These are phyloP conservation scores for Yarrowia divulgata DNA, from an alignment of 805 yeast genomes.

Conservation along the genomic window DNA sequence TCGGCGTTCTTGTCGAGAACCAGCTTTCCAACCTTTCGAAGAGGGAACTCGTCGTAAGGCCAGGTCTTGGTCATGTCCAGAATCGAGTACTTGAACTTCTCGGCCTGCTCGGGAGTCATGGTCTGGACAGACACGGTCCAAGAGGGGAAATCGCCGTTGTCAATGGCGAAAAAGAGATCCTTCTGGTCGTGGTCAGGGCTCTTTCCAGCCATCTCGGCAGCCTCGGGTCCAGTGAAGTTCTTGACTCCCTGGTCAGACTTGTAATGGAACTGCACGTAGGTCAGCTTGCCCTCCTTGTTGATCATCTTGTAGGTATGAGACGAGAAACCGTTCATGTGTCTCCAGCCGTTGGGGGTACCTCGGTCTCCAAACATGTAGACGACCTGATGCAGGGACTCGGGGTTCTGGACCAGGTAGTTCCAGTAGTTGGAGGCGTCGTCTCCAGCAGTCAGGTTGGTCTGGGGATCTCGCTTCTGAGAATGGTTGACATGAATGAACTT, in stretches of 20 bases:
- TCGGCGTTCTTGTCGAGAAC: constrained; percentile 81
- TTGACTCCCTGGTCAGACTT: constrained; percentile 67
- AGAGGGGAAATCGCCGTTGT: constrained; percentile 76
- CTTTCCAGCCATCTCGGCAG: constrained; percentile 61
- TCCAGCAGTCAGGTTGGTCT: constrained; percentile 67
- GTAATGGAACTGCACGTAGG: constrained; percentile 79
- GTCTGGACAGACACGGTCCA: constrained; percentile 88
- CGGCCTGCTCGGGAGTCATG: constrained; percentile 84
- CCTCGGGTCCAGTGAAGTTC: constrained; percentile 52
- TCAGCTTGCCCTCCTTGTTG: constrained; percentile 74
- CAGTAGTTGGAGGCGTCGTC: constrained; percentile 78
- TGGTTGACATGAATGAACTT: constrained; percentile 90
- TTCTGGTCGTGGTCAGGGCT: constrained; percentile 84
- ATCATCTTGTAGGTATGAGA: constrained; percentile 84
- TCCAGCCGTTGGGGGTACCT: constrained; percentile 78
- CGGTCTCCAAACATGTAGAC: constrained; percentile 77
- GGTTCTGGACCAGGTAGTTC: constrained; percentile 79
- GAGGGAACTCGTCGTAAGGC: constrained; percentile 87
- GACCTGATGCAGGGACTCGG: constrained; percentile 77
- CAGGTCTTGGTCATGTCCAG: constrained; percentile 92
- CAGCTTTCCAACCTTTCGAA: constrained; percentile 83
- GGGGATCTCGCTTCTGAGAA: constrained; percentile 85
- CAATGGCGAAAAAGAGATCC: constrained; percentile 81
- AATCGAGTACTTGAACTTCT: constrained; percentile 76
- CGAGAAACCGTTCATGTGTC: constrained; percentile 85